Conservation (phyloP, 2,329 filamentous ascomycete species). For the Penicillium sp. region DNA sequence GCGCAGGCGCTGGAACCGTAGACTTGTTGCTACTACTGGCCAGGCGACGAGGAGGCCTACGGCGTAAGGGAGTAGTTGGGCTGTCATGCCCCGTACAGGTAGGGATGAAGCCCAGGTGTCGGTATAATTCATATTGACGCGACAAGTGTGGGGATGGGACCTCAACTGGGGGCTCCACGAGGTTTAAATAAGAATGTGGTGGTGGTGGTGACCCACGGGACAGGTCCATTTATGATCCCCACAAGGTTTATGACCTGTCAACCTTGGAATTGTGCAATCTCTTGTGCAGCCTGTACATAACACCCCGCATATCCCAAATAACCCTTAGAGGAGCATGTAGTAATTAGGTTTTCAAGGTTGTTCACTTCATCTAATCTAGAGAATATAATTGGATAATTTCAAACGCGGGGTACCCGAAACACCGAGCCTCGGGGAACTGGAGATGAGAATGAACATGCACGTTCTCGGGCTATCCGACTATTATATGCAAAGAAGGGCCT, state of each 20-base stretch:
- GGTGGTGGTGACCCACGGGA: background rate
- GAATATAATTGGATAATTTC: background rate
- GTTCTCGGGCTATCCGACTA: background rate
- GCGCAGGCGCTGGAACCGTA: slow-evolving; percentile 38
- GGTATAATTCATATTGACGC: background rate
- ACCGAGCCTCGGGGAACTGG: background rate
- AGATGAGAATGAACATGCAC: background rate
- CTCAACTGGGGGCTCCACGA: background rate
- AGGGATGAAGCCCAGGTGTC: background rate
- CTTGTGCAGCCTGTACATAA: background rate
- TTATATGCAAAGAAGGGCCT: background rate
- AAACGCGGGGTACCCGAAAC: background rate
- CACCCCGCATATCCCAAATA: background rate
- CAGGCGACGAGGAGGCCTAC: slow-evolving; percentile 28
- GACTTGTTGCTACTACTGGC: slow-evolving; percentile 27
- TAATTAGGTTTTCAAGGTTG: background rate
- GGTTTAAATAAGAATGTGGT: background rate
- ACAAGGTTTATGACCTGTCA: background rate
- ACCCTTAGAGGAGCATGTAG: background rate
- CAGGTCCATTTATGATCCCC: background rate
- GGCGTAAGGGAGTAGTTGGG: slow-evolving; percentile 24
- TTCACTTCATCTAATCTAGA: background rate
- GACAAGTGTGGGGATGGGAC: background rate
- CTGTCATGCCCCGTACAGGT: background rate
- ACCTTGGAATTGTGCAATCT: background rate